These are phyloP conservation scores for Quercus glauca DNA, from an alignment of 306 rosid genomes.

Conservation along the genomic window DNA sequence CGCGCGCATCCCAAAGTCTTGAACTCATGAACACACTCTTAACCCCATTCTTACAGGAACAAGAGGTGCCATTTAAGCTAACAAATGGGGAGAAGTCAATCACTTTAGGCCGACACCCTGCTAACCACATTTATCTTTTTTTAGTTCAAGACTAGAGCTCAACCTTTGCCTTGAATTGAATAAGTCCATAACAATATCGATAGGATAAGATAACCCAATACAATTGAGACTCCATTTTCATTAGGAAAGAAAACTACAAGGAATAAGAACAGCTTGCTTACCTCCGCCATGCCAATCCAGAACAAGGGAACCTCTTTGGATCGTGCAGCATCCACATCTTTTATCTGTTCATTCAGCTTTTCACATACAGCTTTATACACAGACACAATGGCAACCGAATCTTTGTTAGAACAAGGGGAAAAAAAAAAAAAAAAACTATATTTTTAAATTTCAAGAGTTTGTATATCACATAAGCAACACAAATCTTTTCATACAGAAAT, in stretches of 20 bases:
- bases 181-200: too few relatives aligned
- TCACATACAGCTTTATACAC: conserved; percentile 55
- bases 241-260: background rate
- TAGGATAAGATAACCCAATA: background rate
- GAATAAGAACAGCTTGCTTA: conserved; percentile 23
- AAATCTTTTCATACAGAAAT: background rate
- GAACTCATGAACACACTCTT: background rate
- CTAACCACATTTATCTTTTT: background rate
- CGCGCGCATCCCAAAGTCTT: background rate
- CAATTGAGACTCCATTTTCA: background rate
- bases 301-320: conserved; percentile 72
- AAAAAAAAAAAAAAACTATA: background rate
- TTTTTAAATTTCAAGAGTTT: background rate
- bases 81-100: background rate
- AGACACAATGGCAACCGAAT: conserved; percentile 3
- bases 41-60: background rate
- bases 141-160: background rate
- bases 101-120: background rate
- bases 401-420: background rate
- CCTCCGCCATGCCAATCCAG: conserved; percentile 99
- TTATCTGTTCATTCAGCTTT: conserved; percentile 61
- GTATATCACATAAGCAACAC: background rate
- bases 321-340: conserved; percentile 60
- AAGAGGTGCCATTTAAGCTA: background rate
- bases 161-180: background rate